Evolutionary conservation across 2,329 filamentous ascomycete species (phyloP).

Genomic region (Neurospora crassa): DNA sequence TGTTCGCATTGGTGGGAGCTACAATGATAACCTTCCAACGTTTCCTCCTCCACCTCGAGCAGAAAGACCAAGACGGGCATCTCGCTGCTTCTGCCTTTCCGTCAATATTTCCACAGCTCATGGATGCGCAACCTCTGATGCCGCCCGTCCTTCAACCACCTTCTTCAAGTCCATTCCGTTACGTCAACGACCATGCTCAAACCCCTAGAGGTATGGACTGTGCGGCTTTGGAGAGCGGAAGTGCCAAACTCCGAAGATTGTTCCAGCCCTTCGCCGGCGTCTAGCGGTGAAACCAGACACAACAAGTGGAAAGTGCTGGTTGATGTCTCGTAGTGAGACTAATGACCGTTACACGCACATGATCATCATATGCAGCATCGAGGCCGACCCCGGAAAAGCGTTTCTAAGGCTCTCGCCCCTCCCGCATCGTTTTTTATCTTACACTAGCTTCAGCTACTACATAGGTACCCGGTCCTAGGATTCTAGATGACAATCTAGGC

Average conservation of each 20-base stretch:
- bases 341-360: background rate
- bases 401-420: background rate
- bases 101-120: background rate
- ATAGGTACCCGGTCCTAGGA: background rate
- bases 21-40: background rate
- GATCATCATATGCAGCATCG: background rate
- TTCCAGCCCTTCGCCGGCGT: background rate
- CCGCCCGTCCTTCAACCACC: background rate
- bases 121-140: background rate
- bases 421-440: background rate
- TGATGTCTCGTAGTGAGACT: background rate
- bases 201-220: background rate
- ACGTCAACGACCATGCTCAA: background rate
- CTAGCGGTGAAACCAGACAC: background rate
- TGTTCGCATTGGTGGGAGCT: background rate
- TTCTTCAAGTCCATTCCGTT: background rate
- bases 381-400: background rate
- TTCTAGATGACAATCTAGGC: background rate
- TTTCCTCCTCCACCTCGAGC: background rate
- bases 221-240: background rate
- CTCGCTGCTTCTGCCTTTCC: background rate
- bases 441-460: background rate
- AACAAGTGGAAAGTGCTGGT: background rate
- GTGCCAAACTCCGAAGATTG: background rate
- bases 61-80: background rate